Base-by-base conservation (phyloP, 1,139 yeast genomes). In the Taphrina wiesneri region DNA sequence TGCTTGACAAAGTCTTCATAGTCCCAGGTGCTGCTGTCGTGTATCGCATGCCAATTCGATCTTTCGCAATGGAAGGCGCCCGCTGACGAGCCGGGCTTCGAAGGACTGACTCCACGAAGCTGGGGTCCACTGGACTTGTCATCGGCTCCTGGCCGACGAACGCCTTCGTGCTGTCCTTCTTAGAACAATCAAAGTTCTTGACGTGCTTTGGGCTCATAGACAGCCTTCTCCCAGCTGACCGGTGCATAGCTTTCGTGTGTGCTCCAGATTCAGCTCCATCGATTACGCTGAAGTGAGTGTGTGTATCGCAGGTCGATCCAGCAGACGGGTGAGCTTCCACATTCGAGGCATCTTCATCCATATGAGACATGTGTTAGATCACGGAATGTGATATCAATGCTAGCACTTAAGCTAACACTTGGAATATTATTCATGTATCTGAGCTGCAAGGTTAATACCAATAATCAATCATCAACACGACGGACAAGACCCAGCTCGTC, bases 51-150 rank as follows among this genome's bases (percentile, higher is more conserved):
- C 43, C 43, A 39, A 13, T n/a, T 13, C 21, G 17, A 13, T 39
- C 17, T 7, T n/a, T 7, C 28, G 49, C 49, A 2, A 7, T 9
- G 2, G 49, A 21, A 1, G 28, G 28, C 25, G 49, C 25, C 6
- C 49, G 49, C 28, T 19, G 28, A 21, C 49, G 49, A 11, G n/a
- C 28, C 11, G 49, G 49, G 21, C 49, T 45, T 21, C 28, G 49
- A 11, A 28, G 32, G 9, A 26, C 53, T 28, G 53, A 49, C 2
- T 19, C 53, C 36, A 4, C 53, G 19, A 49, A 49, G 36, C 34
- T 26, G 11, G 53, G 36, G 15, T 49, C 53, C 2, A 49, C 26
- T 5, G 53, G 53, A 17, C 53, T 49, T 26, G 53, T 49, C 53
- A 49, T 49, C 2, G 53, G 53, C 26, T 49, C 53, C 23, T 17